Conservation (phyloP, 139 green algal genomes). For the Pleodorina starrii region DNA sequence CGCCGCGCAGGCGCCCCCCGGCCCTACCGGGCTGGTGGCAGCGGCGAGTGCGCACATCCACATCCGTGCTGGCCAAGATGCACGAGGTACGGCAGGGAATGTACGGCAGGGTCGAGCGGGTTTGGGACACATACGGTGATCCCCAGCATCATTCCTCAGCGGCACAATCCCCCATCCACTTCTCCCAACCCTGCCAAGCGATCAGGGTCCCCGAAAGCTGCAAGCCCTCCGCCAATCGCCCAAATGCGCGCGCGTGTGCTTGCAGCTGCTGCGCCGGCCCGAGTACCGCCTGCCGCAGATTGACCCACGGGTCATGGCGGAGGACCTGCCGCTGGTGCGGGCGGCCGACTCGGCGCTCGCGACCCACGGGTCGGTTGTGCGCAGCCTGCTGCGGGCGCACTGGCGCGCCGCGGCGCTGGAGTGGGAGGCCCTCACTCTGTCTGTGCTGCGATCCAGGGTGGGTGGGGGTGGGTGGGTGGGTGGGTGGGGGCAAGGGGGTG, state of each 20-base stretch:
- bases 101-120: no score
- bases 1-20: background rate
- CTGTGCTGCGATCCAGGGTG: background rate
- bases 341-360: background rate
- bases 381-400: background rate
- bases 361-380: conserved; percentile 21
- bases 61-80: background rate
- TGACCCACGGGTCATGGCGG: conserved; percentile 8
- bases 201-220: no score
- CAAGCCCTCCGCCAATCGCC: no score
- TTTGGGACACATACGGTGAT: no score
- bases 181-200: no score
- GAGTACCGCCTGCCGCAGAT: conserved; percentile 20
- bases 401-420: background rate
- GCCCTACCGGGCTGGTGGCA: background rate
- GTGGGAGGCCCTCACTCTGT: background rate
- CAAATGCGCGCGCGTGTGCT: no score
- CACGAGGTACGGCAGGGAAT: background rate
- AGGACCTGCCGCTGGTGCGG: conserved; percentile 3
- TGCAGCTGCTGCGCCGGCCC: background rate
- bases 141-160: no score
- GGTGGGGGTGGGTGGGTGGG: background rate
- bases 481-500: no score
- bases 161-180: no score
- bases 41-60: background rate